phyloP scores from a whole-genome alignment of 208 protist genomes.

The Blastocrithidia nonstop region DNA sequence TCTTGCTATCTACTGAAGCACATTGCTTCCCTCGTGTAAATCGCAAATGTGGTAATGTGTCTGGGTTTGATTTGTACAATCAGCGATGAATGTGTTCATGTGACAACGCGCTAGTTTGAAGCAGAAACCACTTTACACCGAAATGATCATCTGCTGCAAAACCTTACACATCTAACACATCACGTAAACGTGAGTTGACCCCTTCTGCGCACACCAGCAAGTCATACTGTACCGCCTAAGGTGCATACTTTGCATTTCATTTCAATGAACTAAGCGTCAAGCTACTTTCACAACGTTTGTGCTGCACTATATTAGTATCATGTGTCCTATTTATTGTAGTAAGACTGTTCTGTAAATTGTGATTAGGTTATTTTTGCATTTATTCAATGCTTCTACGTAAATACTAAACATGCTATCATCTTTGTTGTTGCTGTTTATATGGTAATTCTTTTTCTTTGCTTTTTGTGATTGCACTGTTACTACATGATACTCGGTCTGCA shows the following conservation, averaged over 20 bases:
- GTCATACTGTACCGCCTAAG: slow-evolving; percentile 67
- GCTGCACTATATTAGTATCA: slow-evolving; percentile 4
- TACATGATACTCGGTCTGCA: no score
- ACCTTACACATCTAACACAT: slow-evolving; percentile 75
- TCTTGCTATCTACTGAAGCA: no score
- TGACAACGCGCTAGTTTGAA: slow-evolving; percentile 25
- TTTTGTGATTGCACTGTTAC: no score
- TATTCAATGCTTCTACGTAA: no score
- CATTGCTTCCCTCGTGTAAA: no score
- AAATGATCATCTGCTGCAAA: slow-evolving; percentile 62
- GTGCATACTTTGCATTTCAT: slow-evolving; percentile 54
- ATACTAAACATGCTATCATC: no score
- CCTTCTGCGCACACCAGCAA: slow-evolving; percentile 71
- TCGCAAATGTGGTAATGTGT: background rate
- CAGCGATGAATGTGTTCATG: slow-evolving; percentile 70
- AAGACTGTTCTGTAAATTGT: no score
- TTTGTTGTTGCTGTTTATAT: no score
- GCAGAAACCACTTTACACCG: slow-evolving; percentile 55
- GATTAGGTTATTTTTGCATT: no score
- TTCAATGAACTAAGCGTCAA: slow-evolving; percentile 51
- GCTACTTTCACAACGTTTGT: slow-evolving; percentile 26
- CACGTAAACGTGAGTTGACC: slow-evolving; percentile 54
- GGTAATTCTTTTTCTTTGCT: no score
- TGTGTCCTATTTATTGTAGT: no score
- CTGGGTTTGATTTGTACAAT: slow-evolving; percentile 10